Base-by-base conservation (phyloP, 805 yeast genomes). In the Schizosaccharomyces octosporus region DNA sequence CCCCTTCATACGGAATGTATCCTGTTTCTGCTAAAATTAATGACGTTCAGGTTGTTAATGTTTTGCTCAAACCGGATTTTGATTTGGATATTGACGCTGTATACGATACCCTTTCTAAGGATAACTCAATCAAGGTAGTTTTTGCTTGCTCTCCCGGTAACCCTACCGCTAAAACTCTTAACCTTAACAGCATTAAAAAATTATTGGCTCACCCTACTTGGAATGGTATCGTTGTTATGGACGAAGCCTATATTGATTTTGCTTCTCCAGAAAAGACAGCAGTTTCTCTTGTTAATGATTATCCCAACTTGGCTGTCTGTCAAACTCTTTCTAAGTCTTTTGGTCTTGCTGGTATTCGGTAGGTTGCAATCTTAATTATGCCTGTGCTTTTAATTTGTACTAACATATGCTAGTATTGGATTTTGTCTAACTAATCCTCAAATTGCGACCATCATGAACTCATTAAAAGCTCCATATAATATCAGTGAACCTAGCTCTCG, bases 1-100 rank as follows among this genome's bases (percentile, higher is more conserved):
- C 97, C 2, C 97, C 98, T 55, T 93, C 98, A 0, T 93, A 93
- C 69, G 97, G 97, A 5, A 93, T 93, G 98, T 93, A 93, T 75
- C 74, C 85, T 3, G 89, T 93, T 42, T 84, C 95, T 69, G 94
- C 97, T 1, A 80, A 81, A 36, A 84, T 93, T 63, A 93, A 93
- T 69, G 97, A 93, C 67, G 85, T 90, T 9, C 86, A 77, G 32
- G 75, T 85, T 48, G 87, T 81, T 17, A 76, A 79, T 63, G 89
- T 87, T 19, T 79, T 84, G 64, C 76, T 77, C 60, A 61, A 62
- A 5, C 62, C 65, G 3, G 74, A 77, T n/a, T 84, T 85, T 70
- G 82, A 81, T 63, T 73, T 87, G 59, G 80, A 84, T 64, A 74
- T 80, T 2, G 79, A 76, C 0, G 75, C 73, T 13, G 79, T 89